Evolutionary conservation across 805 yeast genomes (phyloP).

Genomic region (Yamadazyma insecticola): DNA sequence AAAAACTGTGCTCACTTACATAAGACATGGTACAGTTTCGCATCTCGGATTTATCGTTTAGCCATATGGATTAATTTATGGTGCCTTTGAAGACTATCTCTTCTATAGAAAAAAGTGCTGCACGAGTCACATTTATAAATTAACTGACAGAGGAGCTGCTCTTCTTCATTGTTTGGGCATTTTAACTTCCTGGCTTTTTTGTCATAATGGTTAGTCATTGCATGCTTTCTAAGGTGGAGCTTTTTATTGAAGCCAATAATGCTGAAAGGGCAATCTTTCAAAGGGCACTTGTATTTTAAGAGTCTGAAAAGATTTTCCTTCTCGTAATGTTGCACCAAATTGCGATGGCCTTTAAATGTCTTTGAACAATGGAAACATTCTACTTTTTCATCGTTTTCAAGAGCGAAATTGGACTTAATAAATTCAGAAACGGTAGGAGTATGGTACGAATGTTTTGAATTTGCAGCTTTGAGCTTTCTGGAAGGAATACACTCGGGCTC

Average conservation of each 20-base stretch:
- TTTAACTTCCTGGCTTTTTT: conserved; percentile 2
- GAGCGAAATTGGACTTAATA: too few relatives aligned
- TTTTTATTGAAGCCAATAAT: conserved; percentile 26
- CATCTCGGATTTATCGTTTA: too few relatives aligned
- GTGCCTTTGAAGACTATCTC: conserved; percentile 12
- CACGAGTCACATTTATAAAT: conserved; percentile 10
- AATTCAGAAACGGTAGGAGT: too few relatives aligned
- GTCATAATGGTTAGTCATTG: conserved; percentile 19
- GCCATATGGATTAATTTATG: conserved; percentile 6
- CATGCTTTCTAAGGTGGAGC: conserved; percentile 25
- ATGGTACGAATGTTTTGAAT: too few relatives aligned
- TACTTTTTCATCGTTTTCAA: too few relatives aligned
- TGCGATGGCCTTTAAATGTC: too few relatives aligned
- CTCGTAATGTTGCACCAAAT: conserved; percentile 19
- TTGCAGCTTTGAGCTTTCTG: too few relatives aligned
- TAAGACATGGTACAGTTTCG: too few relatives aligned
- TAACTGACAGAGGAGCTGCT: conserved; percentile 4
- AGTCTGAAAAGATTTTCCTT: conserved; percentile 10
- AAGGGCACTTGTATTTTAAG: conserved; percentile 22
- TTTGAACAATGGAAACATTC: too few relatives aligned
- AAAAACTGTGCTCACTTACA: too few relatives aligned
- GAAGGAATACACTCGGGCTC: too few relatives aligned
- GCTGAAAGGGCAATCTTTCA: conserved; percentile 24
- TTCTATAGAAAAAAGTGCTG: conserved; percentile 8
- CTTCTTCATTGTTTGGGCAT: conserved; percentile 1